phyloP scores from a whole-genome alignment of 1,139 yeast genomes.

The Yamadazyma blattariae region DNA sequence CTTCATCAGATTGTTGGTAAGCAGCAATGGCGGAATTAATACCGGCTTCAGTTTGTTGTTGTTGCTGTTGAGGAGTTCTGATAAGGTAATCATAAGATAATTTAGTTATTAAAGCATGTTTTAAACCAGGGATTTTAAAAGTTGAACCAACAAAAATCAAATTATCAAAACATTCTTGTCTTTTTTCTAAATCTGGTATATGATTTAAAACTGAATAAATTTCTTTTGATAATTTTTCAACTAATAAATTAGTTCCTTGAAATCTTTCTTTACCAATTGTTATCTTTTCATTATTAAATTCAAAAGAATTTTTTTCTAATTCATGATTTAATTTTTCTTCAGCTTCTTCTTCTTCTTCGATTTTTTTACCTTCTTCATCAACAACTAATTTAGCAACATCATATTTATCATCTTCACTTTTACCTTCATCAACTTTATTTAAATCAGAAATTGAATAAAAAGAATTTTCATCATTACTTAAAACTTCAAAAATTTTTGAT shows the following conservation, averaged over 20 bases:
- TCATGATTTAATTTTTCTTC: slow-evolving; percentile 52
- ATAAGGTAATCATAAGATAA: slow-evolving; percentile 59
- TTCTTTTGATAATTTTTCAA: slow-evolving; percentile 51
- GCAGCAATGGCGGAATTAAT: slow-evolving; percentile 43
- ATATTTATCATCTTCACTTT: slow-evolving; percentile 61
- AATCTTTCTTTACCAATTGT: slow-evolving; percentile 85
- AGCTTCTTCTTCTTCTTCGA: slow-evolving; percentile 23
- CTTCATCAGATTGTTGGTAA: slow-evolving; percentile 42
- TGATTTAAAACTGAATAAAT: slow-evolving; percentile 52
- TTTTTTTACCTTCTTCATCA: slow-evolving; percentile 30
- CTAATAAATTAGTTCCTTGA: slow-evolving; percentile 64
- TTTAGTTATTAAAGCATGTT: slow-evolving; percentile 62
- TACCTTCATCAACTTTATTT: slow-evolving; percentile 28
- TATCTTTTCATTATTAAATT: slow-evolving; percentile 50
- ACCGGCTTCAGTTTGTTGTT: slow-evolving; percentile 24
- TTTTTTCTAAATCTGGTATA: slow-evolving; percentile 64
- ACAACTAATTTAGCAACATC: slow-evolving; percentile 92
- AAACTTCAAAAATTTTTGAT: slow-evolving; percentile 75
- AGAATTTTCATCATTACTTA: slow-evolving; percentile 50
- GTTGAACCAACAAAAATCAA: slow-evolving; percentile 78
- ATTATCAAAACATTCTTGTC: slow-evolving; percentile 88
- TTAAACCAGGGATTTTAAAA: slow-evolving; percentile 69
- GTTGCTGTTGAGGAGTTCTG: slow-evolving; percentile 30
- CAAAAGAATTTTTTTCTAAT: slow-evolving; percentile 63
- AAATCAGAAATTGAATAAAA: slow-evolving; percentile 57